Conservation (phyloP, 345 rosid species). For the Syzygium grande region DNA sequence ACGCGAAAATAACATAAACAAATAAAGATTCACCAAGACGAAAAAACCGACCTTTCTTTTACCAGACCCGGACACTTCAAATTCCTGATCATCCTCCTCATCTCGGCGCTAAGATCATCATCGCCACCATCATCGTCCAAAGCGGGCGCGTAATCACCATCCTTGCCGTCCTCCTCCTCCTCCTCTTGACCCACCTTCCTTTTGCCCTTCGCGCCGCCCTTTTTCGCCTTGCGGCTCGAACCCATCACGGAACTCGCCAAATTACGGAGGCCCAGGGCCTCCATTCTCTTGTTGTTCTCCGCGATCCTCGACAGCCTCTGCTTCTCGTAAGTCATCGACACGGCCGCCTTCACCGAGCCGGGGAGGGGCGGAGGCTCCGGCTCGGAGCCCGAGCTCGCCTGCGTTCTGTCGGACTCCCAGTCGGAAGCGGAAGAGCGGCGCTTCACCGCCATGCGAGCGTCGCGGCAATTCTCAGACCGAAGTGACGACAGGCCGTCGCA, state of each 20-base stretch:
- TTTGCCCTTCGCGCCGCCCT: constrained; percentile 22
- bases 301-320: constrained; percentile 67
- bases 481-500: neutral
- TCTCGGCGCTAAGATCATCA: constrained; percentile 4
- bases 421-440: neutral
- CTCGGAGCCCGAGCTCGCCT: neutral
- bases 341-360: neutral
- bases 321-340: constrained; percentile 50
- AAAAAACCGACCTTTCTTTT: neutral
- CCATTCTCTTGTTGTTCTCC: constrained; percentile 74
- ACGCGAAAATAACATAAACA: neutral
- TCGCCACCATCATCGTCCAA: constrained; percentile 14
- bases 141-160: constrained; percentile 59
- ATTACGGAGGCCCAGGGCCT: constrained; percentile 62
- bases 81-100: constrained; percentile 18
- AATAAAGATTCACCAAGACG: neutral
- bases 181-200: constrained; percentile 12
- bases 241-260: constrained; percentile 39
- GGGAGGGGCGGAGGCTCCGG: constrained; percentile 7
- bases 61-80: constrained; percentile 19
- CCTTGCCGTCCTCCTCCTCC: neutral
- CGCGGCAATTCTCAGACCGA: neutral
- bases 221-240: constrained; percentile 14
- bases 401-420: constrained; percentile 4
- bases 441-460: constrained; percentile 13